Evolutionary conservation across 2,329 filamentous ascomycete species (phyloP).

Genomic region (Xylariaceae sp.): DNA sequence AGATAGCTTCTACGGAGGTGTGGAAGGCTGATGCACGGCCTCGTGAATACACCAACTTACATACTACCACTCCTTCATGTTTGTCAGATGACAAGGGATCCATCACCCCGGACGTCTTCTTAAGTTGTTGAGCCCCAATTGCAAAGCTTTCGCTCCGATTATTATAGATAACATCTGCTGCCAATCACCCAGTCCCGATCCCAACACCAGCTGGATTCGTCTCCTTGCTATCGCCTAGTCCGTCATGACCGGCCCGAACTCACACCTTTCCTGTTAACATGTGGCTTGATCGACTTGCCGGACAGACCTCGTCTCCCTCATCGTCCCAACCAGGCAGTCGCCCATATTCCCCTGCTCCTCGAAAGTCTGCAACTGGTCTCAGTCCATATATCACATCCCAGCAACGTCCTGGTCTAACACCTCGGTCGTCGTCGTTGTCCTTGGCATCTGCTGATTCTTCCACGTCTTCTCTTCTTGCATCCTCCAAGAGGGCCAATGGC

Average conservation of each 20-base stretch:
- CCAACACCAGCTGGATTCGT: no score
- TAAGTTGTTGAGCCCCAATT: no score
- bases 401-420: conserved; percentile 58
- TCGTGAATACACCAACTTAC: neutral
- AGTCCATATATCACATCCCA: conserved; percentile 65
- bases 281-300: conserved; percentile 88
- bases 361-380: conserved; percentile 63
- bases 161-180: no score
- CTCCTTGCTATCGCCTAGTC: neutral
- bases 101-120: no score
- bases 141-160: no score
- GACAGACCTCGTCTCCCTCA: conserved; percentile 60
- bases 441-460: conserved; percentile 74
- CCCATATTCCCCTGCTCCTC: conserved; percentile 66
- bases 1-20: neutral
- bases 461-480: conserved; percentile 65
- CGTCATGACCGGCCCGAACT: conserved; percentile 12
- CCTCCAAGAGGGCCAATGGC: conserved; percentile 62
- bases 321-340: conserved; percentile 55
- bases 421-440: conserved; percentile 70
- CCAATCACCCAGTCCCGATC: no score
- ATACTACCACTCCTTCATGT: no score
- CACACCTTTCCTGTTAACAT: conserved; percentile 41
- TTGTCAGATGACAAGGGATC: no score
- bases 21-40: conserved; percentile 17